Base-by-base conservation (phyloP, 139 green algal genomes). In the Ettlia oleoabundans region DNA sequence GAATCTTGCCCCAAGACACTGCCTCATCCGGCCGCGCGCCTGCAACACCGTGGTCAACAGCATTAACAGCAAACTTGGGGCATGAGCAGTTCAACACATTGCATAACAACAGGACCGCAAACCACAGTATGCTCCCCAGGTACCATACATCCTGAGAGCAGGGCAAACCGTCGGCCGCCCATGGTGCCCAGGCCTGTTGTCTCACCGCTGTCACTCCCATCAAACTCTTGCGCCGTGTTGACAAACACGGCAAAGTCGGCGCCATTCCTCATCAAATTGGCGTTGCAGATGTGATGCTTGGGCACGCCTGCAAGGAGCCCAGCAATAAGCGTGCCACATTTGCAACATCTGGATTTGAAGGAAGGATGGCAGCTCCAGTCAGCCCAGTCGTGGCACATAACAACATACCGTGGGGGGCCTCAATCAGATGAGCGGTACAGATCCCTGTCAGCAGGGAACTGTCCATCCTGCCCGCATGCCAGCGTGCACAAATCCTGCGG, bases 271-370 rank as follows among this genome's bases (percentile, higher is more conserved):
- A 99, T 99, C 13, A 99, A 84, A 87, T 99, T 99, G 42, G 97
- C 97, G 85, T 99, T 99, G 87, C 92, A 97, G 72, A 99, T 97
- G 89, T 99, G 97, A 86, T 99, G 97, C 91, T 99, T 99, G 69
- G 97, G 89, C 41, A 99, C 87, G 28, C 61, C 81, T 70, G 42
- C 1, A 30, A 10, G 26, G 26, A 28, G 62, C 28, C n/a, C 2
- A 67, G 7, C n/a, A n/a, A n/a, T n/a, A n/a, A n/a, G n/a, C n/a
- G n/a, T n/a, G n/a, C n/a, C n/a, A n/a, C n/a, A n/a, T n/a, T n/a
- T n/a, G n/a, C n/a, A n/a, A n/a, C n/a, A n/a, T n/a, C n/a, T n/a
- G n/a, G n/a, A n/a, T n/a, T n/a, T n/a, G n/a, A n/a, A n/a, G n/a
- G n/a, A n/a, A n/a, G n/a, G n/a, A n/a, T n/a, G n/a, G n/a, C n/a